Conservation (phyloP, 345 rosid genomes). For the Eucalyptus guilfoylei region DNA sequence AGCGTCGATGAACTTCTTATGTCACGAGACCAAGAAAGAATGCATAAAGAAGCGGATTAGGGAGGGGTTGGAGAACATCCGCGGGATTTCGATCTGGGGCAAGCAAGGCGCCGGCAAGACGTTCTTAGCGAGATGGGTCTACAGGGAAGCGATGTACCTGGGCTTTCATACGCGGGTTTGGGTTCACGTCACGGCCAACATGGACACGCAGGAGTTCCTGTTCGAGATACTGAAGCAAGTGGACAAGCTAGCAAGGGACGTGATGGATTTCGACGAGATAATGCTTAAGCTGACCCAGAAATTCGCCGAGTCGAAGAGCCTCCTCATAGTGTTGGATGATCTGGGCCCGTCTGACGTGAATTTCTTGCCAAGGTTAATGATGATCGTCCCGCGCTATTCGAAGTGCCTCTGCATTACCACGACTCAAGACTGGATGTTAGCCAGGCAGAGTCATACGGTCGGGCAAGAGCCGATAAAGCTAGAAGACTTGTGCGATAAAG, state of each 20-base stretch:
- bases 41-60: no score
- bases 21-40: not conserved
- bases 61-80: rapidly evolving
- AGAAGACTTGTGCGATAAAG: not conserved
- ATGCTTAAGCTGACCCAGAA: not conserved
- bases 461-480: not conserved
- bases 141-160: not conserved
- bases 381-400: rapidly evolving
- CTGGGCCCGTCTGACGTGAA: not conserved
- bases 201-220: not conserved
- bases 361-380: not conserved
- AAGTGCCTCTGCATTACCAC: not conserved
- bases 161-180: not conserved
- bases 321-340: conserved; percentile 7
- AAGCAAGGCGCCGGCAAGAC: not conserved
- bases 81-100: not conserved
- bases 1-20: not conserved
- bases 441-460: not conserved
- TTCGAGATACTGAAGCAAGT: not conserved
- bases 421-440: not conserved
- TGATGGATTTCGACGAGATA: not conserved
- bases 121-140: not conserved
- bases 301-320: not conserved
- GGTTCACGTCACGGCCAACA: not conserved
- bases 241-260: not conserved